Evolutionary conservation across 192 early-diverging fungal species (phyloP), one percentile per base, ranked within the genome.

Genomic region (Podila epicladia): DNA sequence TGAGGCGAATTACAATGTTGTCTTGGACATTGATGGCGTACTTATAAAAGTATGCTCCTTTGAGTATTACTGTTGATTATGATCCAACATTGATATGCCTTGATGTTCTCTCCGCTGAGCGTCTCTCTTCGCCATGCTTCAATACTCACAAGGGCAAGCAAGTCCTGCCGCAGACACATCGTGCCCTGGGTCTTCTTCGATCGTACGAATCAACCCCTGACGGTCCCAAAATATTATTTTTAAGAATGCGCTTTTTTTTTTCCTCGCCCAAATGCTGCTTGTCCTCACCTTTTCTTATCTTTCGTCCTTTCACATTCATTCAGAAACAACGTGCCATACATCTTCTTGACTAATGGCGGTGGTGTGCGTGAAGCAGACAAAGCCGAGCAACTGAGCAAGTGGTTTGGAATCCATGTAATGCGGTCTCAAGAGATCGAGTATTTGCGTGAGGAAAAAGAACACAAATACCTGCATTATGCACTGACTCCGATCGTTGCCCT

Each of bases 281-380:
- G 15, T 45, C 4, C 41, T 45, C 41, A 45, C 22, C 85, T 78
- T 75, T 37, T 37, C 9, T 8, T 37, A 7, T 37, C 35, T 82
- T 82, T 8, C 5, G 2, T 26, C 5, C 20, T 53, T 11, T 12
- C 19, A 15, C 20, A 19, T 17, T 45, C 41, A 45, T 45, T 15
- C 61, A 64, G 64, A 67, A 90, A 87, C 71, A 86, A 86, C 19
- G 87, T 95, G 24, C 93, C 93, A 12, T 95, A 89, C 82, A 87
- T 95, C 24, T 85, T 96, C n/a, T 72, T 98, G 64, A 97, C 96
- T 9, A 98, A 98, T 67, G 95, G 96, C 28, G 95, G 96, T 37
- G 96, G 96, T 17, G 83, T 94, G 24, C 87, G 86, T 0, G 96
- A 97, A 78, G 82, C 83, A 1, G 72, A 75, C 58, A 97, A 95